Conservation (phyloP, 2,329 filamentous ascomycete species). For the Botryosphaeria agaves region DNA sequence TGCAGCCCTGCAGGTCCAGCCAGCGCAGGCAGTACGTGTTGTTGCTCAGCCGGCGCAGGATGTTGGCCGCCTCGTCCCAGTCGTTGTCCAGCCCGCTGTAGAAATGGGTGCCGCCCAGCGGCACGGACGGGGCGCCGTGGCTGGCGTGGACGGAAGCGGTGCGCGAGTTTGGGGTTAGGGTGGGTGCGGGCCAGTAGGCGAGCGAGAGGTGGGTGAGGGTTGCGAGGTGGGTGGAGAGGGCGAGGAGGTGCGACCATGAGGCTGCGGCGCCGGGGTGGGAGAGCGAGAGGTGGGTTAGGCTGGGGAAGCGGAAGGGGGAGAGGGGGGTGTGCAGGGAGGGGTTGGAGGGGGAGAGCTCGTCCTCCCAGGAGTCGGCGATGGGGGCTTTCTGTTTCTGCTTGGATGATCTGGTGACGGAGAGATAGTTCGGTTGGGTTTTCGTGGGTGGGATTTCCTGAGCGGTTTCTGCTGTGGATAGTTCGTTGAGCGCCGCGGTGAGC, state of each 20-base stretch:
- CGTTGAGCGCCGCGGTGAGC: not conserved
- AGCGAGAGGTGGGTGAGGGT: constrained; percentile 44
- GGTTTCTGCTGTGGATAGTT: not conserved
- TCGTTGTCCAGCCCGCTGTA: constrained; percentile 37
- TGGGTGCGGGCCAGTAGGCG: constrained; percentile 43
- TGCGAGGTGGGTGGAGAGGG: constrained; percentile 33
- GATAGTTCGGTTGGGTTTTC: not conserved
- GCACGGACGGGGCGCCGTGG: constrained; percentile 22
- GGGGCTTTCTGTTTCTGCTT: too few species aligned
- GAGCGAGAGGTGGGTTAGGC: constrained; percentile 40
- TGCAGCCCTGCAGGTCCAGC: constrained; percentile 45
- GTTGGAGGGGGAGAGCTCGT: constrained; percentile 13
- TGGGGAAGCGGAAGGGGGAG: constrained; percentile 24
- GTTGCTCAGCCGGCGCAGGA: constrained; percentile 37
- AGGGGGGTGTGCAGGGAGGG: constrained; percentile 11
- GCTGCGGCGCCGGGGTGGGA: constrained; percentile 30
- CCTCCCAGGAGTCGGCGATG: constrained; percentile 31
- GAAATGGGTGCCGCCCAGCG: constrained; percentile 32
- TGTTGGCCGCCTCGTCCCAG: constrained; percentile 36
- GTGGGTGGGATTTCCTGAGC: not conserved
- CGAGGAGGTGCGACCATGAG: constrained; percentile 38
- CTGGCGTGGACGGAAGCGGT: constrained; percentile 25
- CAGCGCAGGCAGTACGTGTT: constrained; percentile 41
- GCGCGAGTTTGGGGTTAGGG: constrained; percentile 35
- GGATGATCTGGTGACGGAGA: not conserved